A percentile compares a stretch with the other conserved stretches of the same genome.
These are phyloP conservation scores for Polychaeton citri DNA, from an alignment of 2,329 filamentous ascomycete species.

Conservation along the genomic window DNA sequence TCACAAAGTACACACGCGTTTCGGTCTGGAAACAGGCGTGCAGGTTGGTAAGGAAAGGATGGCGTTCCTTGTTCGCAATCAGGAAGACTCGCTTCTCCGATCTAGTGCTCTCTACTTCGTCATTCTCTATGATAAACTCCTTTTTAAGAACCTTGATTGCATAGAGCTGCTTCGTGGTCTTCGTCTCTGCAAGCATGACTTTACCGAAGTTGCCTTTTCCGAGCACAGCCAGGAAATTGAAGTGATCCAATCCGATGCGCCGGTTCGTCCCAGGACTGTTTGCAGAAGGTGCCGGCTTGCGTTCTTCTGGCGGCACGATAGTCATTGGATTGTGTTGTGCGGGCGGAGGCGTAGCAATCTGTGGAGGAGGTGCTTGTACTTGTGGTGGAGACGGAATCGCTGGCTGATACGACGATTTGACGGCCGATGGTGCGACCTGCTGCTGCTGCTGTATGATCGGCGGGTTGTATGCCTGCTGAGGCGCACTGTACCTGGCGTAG, in stretches of 20 bases:
- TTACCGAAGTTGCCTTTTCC: conserved; percentile 99
- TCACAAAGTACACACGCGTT: conserved; percentile 96
- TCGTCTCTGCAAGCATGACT: conserved; percentile 98
- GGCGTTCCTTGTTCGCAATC: conserved; percentile 90
- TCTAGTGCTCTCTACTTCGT: conserved; percentile 94
- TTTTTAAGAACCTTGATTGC: conserved; percentile 99
- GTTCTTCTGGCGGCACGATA: conserved; percentile 17
- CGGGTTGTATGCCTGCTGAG: conserved; percentile 16
- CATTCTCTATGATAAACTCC: conserved; percentile 99
- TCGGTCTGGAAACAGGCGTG: conserved; percentile 99
- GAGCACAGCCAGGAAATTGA: conserved; percentile 96
- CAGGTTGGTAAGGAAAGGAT: conserved; percentile 87
- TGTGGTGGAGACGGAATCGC: conserved; percentile 36
- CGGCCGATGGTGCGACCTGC: conserved; percentile 37
- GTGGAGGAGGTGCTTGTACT: conserved; percentile 27
- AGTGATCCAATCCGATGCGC: conserved; percentile 90
- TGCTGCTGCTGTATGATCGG: conserved; percentile 36
- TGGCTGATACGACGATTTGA: conserved; percentile 36
- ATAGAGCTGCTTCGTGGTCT: conserved; percentile 80
- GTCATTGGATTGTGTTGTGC: conserved; percentile 17
- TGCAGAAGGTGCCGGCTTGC: conserved; percentile 55
- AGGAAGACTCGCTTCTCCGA: conserved; percentile 97
- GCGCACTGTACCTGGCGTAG: conserved; percentile 43
- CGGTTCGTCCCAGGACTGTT: conserved; percentile 58
- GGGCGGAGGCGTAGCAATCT: conserved; percentile 25